Evolutionary conservation across 1,284 basidiomycete genomes (phyloP).

Genomic region (Rhizopogon hawkerae): DNA sequence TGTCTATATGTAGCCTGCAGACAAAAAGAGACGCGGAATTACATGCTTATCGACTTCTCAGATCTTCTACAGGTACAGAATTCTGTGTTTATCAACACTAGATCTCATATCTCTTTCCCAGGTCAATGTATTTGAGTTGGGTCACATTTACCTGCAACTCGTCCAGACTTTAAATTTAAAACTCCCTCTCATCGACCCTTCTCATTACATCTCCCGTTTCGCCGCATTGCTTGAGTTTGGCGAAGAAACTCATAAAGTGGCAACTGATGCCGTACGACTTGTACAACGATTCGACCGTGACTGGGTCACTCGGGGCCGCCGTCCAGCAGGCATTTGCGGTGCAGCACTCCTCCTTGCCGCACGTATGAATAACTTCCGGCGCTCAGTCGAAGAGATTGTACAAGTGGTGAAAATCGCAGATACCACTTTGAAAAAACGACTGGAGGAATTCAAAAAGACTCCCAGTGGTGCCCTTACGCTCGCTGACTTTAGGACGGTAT

Average conservation of each 20-base stretch:
- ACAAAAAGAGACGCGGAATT: conserved; percentile 81
- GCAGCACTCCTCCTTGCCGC: conserved; percentile 92
- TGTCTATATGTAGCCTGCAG: conserved; percentile 95
- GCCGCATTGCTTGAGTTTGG: conserved; percentile 96
- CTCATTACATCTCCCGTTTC: conserved; percentile 95
- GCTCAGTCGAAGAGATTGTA: conserved; percentile 91
- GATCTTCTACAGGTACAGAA: conserved; percentile 74
- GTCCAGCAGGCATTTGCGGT: conserved; percentile 96
- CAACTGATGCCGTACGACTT: conserved; percentile 88
- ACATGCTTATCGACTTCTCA: conserved; percentile 99
- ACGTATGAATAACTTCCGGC: conserved; percentile 95
- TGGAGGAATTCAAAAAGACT: conserved; percentile 94
- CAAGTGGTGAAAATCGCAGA: conserved; percentile 99
- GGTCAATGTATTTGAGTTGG: conserved; percentile 98
- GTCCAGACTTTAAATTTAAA: conserved; percentile 85
- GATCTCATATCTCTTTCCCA: conserved; percentile 25
- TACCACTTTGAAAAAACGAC: conserved; percentile 83
- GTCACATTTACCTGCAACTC: conserved; percentile 92
- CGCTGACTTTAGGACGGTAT: conserved; percentile 85
- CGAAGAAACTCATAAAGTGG: conserved; percentile 86
- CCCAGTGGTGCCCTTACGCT: conserved; percentile 81
- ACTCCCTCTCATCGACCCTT: conserved; percentile 89
- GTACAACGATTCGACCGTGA: conserved; percentile 94
- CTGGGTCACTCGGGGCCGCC: conserved; percentile 94
- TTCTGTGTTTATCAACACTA: neutral